phyloP scores from a whole-genome alignment of 306 rosid genomes.

The Malus sieversii region DNA sequence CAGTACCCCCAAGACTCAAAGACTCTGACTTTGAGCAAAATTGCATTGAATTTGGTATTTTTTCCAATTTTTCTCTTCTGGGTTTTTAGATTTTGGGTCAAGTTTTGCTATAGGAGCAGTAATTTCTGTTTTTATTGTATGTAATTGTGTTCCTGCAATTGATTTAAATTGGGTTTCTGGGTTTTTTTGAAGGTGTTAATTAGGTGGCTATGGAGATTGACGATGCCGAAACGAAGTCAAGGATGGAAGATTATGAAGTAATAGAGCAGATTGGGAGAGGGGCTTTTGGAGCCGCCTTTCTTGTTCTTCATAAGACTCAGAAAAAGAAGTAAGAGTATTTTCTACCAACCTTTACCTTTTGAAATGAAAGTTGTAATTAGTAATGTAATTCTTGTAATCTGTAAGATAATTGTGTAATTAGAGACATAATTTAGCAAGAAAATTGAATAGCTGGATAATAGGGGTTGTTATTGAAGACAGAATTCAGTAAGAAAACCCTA shows the following conservation, averaged over 20 bases:
- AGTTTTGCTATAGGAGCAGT: background rate
- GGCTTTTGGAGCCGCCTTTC: constrained; percentile 72
- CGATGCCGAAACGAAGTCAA: constrained; percentile 44
- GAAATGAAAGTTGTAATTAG: background rate
- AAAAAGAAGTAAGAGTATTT: constrained; percentile 48
- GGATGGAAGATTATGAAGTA: constrained; percentile 70
- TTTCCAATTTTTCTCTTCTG: background rate
- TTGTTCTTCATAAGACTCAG: constrained; percentile 63
- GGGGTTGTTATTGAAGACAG: background rate
- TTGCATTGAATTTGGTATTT: constrained; percentile 1
- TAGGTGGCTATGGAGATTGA: constrained; percentile 51
- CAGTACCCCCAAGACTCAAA: constrained; percentile 13
- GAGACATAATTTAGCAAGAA: constrained; percentile 10
- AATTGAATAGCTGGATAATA: background rate
- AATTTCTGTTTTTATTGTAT: background rate
- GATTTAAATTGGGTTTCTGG: constrained; percentile 26
- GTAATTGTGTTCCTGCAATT: constrained; percentile 10
- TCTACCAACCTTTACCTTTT: background rate
- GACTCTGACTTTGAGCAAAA: constrained; percentile 13
- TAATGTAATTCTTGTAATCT: background rate
- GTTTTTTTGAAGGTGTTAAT: constrained; percentile 30
- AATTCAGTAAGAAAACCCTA: background rate
- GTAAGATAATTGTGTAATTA: constrained; percentile 7
- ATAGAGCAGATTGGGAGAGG: constrained; percentile 85
- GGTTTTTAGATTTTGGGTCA: background rate